Evolutionary conservation across 495 filamentous ascomycete genomes (phyloP), one percentile per base, ranked within the genome.

Genomic region (Filosporella fistucella): DNA sequence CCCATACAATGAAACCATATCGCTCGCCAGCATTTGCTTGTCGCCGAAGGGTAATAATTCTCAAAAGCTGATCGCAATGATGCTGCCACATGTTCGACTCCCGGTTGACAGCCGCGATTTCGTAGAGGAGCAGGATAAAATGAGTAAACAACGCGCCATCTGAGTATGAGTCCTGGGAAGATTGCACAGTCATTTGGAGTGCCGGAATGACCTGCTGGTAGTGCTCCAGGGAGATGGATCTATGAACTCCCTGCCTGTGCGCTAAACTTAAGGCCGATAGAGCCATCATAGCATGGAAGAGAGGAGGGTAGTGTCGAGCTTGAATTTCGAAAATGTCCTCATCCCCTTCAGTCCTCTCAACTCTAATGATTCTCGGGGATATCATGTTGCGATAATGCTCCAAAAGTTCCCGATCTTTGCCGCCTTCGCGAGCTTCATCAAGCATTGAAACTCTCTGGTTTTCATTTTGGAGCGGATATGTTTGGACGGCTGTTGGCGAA

Each of bases 211-310:
- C 74, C 49, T 76, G 68, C 28, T 78, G 71, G 49, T 81, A 81
- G 49, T 82, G 76, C 47, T 78, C 71, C 36, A 77, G 52, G 11
- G 76, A 70, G 52, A 75, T 67, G 37, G 75, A 55, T 45, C 64
- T 69, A 41, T 69, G 66, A 17, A 63, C 57, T 22, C 63, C 65
- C 29, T 68, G 67, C 52, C 68, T 68, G 55, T 71, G 70, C 13
- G 71, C 68, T 32, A 80, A 64, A 54, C 71, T 77, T 40, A 83
- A 68, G 14, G 76, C 77, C 13, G 73, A 75, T 7, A 82, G 56
- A 5, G 78, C 77, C 70, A 78, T 77, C 41, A 83, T 75, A n/a
- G 77, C 78, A 55, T 79, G 74, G 35, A 72, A 72, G 42, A 82
- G 71, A 16, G 74, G 72, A 59, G 68, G 71, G 52, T 74, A 78